phyloP scores from a whole-genome alignment of 2,329 filamentous ascomycete genomes.

The Fusarium sp. region DNA sequence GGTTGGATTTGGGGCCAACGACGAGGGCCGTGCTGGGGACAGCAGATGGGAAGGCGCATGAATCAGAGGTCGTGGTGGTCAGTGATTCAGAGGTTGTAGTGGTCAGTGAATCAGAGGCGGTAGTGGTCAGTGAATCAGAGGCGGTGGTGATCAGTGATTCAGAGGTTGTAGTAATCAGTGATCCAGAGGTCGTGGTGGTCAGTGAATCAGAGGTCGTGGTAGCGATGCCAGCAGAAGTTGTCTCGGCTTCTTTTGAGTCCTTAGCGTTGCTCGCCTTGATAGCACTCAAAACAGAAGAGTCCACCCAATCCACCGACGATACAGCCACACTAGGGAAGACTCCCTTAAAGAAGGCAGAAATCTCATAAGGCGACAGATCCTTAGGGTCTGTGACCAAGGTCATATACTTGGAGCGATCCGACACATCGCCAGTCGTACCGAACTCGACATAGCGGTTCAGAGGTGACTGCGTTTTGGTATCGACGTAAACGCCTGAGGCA shows the following conservation, averaged over 20 bases:
- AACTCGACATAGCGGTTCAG: slow-evolving; percentile 57
- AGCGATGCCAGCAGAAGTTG: not conserved
- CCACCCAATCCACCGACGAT: slow-evolving; percentile 36
- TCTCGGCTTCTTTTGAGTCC: slow-evolving; percentile 14
- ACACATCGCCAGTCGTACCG: slow-evolving; percentile 51
- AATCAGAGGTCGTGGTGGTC: not conserved
- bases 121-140: not conserved
- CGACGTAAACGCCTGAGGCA: slow-evolving; percentile 49
- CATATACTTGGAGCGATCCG: slow-evolving; percentile 51
- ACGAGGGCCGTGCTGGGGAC: slow-evolving; percentile 51
- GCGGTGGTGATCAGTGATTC: not conserved
- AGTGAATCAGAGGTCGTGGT: not conserved
- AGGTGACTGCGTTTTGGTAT: slow-evolving; percentile 49
- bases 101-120: not conserved
- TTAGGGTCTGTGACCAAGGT: slow-evolving; percentile 48
- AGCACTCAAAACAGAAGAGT: slow-evolving; percentile 30
- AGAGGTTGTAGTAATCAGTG: not conserved
- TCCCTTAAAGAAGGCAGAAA: slow-evolving; percentile 29
- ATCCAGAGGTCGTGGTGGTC: not conserved
- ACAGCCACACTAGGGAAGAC: slow-evolving; percentile 26
- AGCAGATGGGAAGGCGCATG: slow-evolving; percentile 29
- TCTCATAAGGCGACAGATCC: slow-evolving; percentile 47
- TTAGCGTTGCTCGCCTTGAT: slow-evolving; percentile 39
- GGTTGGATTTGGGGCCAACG: slow-evolving; percentile 54
- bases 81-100: not conserved